Percentiles rank a stretch among this genome's conserved stretches.
These are phyloP conservation scores for Desmodesmus armatus DNA, from an alignment of 139 green algal genomes.

Conservation along the genomic window DNA sequence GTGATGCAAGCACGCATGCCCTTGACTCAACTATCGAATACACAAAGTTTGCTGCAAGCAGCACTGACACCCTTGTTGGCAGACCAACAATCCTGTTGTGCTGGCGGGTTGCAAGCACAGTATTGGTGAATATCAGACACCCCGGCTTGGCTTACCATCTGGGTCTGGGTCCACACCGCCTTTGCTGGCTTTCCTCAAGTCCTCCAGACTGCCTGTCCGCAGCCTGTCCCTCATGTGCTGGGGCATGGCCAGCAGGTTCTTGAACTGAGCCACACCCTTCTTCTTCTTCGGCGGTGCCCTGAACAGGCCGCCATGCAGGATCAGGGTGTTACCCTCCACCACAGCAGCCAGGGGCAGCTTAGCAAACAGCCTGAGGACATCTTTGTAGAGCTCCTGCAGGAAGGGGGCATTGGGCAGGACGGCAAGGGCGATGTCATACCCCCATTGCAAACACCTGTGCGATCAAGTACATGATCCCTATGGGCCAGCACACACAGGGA, in stretches of 20 bases:
- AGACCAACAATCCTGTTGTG: no score
- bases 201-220: not conserved
- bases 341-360: slow-evolving; percentile 82
- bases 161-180: slow-evolving; percentile 78
- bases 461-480: not conserved
- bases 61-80: no score
- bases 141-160: slow-evolving; percentile 16
- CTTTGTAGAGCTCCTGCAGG: slow-evolving; percentile 49
- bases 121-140: no score
- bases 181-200: slow-evolving; percentile 77
- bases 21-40: no score
- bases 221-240: not conserved
- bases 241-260: not conserved
- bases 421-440: no score
- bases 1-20: no score
- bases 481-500: not conserved
- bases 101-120: no score
- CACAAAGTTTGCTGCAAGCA: no score
- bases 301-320: slow-evolving; percentile 89
- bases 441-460: not conserved
- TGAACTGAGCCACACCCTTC: not conserved
- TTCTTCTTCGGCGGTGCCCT: not conserved
- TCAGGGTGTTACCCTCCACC: slow-evolving; percentile 74
- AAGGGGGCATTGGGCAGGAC: no score
- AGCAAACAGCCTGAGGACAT: slow-evolving; percentile 78